Evolutionary conservation across 192 early-diverging fungal genomes (phyloP).

Genomic region (Backusella luteola): DNA sequence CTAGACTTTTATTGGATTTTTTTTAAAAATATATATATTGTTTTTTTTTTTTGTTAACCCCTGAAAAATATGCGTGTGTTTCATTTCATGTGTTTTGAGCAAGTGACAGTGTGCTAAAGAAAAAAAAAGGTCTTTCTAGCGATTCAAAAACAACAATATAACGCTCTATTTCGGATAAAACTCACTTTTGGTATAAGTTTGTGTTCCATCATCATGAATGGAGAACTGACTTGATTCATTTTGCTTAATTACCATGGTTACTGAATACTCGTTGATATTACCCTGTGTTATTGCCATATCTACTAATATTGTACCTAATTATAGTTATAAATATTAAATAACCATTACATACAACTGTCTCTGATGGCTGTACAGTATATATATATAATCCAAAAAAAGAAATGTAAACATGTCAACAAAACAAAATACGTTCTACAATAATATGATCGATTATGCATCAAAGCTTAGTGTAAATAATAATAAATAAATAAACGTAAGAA

Average conservation of each 20-base stretch:
- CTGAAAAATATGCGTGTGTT: not conserved
- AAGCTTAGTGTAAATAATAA: not conserved
- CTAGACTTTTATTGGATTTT: conserved; percentile 1
- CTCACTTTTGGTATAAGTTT: not conserved
- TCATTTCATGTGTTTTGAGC: not conserved
- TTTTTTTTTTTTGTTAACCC: not conserved
- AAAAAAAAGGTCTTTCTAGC: not conserved
- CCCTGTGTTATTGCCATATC: not conserved
- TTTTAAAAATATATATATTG: not conserved
- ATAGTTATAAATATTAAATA: too few species aligned
- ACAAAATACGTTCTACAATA: not conserved
- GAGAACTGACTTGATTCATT: not conserved
- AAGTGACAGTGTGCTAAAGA: not conserved
- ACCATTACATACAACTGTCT: not conserved
- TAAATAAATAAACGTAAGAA: not conserved
- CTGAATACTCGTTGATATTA: not conserved
- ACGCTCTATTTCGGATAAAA: not conserved
- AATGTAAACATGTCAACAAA: conserved; percentile 2
- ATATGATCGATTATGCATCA: not conserved
- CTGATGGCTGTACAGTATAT: not conserved
- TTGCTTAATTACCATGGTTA: not conserved
- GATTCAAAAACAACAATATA: too few species aligned
- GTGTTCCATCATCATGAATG: not conserved
- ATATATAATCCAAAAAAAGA: not conserved
- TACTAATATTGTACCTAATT: not conserved